Percentiles rank a stretch among this genome's conserved stretches.
Conservation (phyloP, 164 flowering plant genomes). For the Protea cynaroides region DNA sequence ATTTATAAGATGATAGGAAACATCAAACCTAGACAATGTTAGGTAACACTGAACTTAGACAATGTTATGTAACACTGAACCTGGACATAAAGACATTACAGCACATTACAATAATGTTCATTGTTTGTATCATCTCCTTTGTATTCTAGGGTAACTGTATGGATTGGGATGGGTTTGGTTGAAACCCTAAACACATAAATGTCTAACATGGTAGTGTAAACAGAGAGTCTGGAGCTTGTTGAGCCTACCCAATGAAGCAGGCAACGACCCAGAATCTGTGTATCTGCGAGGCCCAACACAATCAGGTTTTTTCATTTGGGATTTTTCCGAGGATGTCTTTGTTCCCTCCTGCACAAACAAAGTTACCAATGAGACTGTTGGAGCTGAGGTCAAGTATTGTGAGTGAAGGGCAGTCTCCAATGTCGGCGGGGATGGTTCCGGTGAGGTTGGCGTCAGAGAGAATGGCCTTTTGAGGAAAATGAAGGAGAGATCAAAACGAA, state of each 20-base stretch:
- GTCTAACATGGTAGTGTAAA: conserved; percentile 75
- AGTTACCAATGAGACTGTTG: conserved; percentile 50
- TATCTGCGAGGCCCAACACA: conserved; percentile 53
- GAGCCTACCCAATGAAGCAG: conserved; percentile 54
- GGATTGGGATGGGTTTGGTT: too few species aligned
- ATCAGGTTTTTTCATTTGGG: conserved; percentile 44
- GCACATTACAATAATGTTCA: too few species aligned
- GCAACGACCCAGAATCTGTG: conserved; percentile 49
- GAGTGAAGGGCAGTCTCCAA: conserved; percentile 45
- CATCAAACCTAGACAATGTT: too few species aligned
- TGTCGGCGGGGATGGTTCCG: conserved; percentile 55
- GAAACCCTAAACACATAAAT: too few species aligned
- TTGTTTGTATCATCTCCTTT: too few species aligned
- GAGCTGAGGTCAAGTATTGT: conserved; percentile 52
- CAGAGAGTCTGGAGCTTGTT: conserved; percentile 53
- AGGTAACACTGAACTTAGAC: too few species aligned
- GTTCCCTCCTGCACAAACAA: conserved; percentile 84
- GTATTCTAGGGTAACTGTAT: too few species aligned
- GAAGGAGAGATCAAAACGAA: conserved; percentile 45
- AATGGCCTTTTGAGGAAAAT: conserved; percentile 34
- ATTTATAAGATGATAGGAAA: too few species aligned
- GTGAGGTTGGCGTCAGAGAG: conserved; percentile 76
- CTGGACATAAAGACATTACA: too few species aligned
- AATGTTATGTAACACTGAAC: too few species aligned
- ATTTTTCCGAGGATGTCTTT: conserved; percentile 60